phyloP scores from a whole-genome alignment of 768 basidiomycete genomes.

The Leccinum incarnatum region DNA sequence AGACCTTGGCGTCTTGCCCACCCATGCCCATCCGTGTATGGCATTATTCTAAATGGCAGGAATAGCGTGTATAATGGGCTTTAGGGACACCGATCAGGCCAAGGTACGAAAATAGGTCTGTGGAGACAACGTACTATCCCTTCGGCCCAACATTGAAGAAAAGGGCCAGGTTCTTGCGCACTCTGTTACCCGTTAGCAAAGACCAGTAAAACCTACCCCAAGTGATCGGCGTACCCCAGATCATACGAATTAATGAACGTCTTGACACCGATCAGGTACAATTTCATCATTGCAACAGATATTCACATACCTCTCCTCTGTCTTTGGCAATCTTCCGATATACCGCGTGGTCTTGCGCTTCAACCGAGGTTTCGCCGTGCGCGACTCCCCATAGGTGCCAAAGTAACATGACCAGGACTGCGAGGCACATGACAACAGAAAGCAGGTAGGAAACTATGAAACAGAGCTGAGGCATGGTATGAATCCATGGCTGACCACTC shows the following conservation, averaged over 20 bases:
- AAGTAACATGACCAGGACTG: constrained; percentile 65
- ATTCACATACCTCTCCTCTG: constrained; percentile 59
- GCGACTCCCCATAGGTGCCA: constrained; percentile 75
- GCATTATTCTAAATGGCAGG: constrained; percentile 73
- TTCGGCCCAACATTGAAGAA: constrained; percentile 85
- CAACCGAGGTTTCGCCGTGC: constrained; percentile 84
- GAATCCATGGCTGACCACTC: constrained; percentile 45
- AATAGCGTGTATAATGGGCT: constrained; percentile 81
- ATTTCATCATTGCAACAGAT: background rate
- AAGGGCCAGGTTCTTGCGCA: constrained; percentile 63
- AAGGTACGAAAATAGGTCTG: background rate
- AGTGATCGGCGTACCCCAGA: constrained; percentile 54
- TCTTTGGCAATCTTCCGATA: constrained; percentile 68
- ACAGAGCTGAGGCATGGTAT: constrained; percentile 61
- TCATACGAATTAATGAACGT: constrained; percentile 90
- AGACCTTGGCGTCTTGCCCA: constrained; percentile 76
- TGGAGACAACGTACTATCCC: constrained; percentile 68
- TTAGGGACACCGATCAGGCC: background rate
- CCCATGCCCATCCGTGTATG: constrained; percentile 79
- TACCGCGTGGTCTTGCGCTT: constrained; percentile 81
- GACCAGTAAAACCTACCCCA: background rate
- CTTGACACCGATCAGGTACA: constrained; percentile 34
- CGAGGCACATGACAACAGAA: constrained; percentile 67
- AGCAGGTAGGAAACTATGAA: constrained; percentile 80
- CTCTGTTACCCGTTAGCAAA: constrained; percentile 26